Percentiles rank a stretch among this genome's conserved stretches.
Conservation (phyloP, 441 rosid genomes). For the Syzygium syzygioides region DNA sequence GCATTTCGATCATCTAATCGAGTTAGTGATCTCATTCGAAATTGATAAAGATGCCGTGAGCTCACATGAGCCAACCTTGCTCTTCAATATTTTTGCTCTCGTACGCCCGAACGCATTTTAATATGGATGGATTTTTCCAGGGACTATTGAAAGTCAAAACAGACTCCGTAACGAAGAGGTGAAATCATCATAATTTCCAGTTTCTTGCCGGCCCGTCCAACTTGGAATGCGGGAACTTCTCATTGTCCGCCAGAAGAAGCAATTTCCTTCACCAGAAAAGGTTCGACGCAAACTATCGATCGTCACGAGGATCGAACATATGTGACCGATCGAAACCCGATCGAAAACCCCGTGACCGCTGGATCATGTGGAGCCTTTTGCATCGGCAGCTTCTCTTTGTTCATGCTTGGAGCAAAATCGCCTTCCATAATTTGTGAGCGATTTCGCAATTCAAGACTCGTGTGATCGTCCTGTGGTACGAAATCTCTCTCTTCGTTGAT, state of each 20-base stretch:
- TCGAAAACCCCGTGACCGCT: not conserved
- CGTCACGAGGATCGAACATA: not conserved
- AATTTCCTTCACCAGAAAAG: not conserved
- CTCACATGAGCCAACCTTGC: not conserved
- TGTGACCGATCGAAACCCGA: not conserved
- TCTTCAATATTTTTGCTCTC: not conserved
- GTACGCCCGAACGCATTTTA: not conserved
- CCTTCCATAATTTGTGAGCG: not conserved
- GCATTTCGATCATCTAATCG: not conserved
- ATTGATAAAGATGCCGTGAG: not conserved
- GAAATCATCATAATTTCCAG: not conserved
- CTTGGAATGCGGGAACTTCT: not conserved
- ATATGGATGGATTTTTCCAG: not conserved
- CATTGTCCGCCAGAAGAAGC: not conserved
- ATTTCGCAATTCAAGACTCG: not conserved
- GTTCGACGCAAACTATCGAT: not conserved
- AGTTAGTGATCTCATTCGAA: not conserved
- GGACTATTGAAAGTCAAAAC: not conserved
- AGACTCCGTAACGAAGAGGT: not conserved
- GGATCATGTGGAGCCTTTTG: not conserved
- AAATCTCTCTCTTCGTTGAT: not conserved
- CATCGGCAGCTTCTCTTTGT: not conserved
- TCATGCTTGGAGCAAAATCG: not conserved
- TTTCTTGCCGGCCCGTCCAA: not conserved
- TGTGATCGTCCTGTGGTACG: not conserved